phyloP scores from a whole-genome alignment of 2,329 filamentous ascomycete genomes.

The Pyricularia sp. region DNA sequence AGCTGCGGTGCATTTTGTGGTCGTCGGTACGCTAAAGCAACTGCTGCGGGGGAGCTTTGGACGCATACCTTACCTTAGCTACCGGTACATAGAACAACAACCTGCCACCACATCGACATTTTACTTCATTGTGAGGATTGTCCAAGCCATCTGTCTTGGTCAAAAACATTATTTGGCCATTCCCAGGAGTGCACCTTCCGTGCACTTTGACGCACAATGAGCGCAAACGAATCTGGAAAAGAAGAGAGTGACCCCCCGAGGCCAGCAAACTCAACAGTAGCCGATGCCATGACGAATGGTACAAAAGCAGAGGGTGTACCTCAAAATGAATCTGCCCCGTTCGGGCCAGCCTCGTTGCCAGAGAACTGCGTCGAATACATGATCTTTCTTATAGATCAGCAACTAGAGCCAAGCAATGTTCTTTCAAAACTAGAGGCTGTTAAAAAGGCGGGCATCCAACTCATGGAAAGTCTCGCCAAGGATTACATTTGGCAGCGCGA shows the following conservation, averaged over 20 bases:
- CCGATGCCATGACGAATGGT: background rate
- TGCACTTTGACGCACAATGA: background rate
- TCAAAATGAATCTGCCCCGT: background rate
- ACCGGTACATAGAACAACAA: background rate
- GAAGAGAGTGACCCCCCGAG: background rate
- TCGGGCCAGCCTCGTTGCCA: slow-evolving; percentile 34
- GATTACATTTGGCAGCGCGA: slow-evolving; percentile 96
- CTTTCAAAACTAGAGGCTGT: slow-evolving; percentile 60
- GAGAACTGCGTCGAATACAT: slow-evolving; percentile 85
- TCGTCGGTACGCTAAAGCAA: background rate
- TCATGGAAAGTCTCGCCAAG: slow-evolving; percentile 57
- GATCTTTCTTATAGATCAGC: slow-evolving; percentile 59
- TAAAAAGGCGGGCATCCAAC: slow-evolving; percentile 55
- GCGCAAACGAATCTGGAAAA: background rate
- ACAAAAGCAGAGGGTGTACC: background rate
- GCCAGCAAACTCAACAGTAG: background rate
- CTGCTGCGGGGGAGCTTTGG: background rate
- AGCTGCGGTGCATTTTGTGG: background rate
- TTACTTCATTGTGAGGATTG: background rate
- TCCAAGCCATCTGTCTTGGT: background rate
- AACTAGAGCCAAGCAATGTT: slow-evolving; percentile 44
- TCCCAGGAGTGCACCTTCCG: background rate
- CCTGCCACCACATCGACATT: background rate
- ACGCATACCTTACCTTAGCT: too few relatives aligned
- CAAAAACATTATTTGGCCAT: background rate